Conservation (phyloP, 2,329 filamentous ascomycete genomes). For the Arthroderma uncinatum region DNA sequence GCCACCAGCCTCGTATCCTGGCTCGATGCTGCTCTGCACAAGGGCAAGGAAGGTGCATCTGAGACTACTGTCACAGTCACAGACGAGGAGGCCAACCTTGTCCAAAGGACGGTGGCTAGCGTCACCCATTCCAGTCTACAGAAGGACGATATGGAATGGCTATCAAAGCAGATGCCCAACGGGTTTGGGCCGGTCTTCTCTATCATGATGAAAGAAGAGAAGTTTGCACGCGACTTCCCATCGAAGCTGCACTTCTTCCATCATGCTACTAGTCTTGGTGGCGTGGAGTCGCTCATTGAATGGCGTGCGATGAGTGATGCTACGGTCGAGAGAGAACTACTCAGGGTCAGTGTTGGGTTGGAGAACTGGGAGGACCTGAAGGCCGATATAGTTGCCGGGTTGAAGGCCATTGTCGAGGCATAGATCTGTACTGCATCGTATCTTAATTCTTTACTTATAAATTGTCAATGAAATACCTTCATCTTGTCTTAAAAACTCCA, state of each 20-base stretch:
- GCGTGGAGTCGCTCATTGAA: constrained; percentile 91
- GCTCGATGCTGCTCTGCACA: constrained; percentile 46
- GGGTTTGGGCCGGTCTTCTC: constrained; percentile 86
- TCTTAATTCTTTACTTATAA: too few relatives aligned
- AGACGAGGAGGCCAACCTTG: constrained; percentile 32
- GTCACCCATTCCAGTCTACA: constrained; percentile 75
- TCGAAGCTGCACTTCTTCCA: constrained; percentile 74
- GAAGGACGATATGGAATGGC: constrained; percentile 55
- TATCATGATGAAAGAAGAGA: constrained; percentile 51
- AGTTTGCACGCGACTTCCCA: constrained; percentile 57
- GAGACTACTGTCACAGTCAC: constrained; percentile 23
- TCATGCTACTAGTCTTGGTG: constrained; percentile 86
- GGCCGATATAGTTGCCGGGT: constrained; percentile 59
- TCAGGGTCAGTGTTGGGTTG: constrained; percentile 76
- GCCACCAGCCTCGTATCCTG: constrained; percentile 60
- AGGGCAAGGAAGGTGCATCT: constrained; percentile 15
- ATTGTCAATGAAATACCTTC: background rate
- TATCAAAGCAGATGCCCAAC: constrained; percentile 77
- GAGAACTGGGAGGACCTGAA: constrained; percentile 78
- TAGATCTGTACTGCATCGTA: background rate
- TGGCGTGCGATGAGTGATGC: constrained; percentile 85
- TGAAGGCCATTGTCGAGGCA: constrained; percentile 42
- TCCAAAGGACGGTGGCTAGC: constrained; percentile 46
- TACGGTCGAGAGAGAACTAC: constrained; percentile 56
- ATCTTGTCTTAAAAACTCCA: too few relatives aligned